Base-by-base conservation (phyloP, 129 eudicot species). In the Chrysanthemum makinoi region DNA sequence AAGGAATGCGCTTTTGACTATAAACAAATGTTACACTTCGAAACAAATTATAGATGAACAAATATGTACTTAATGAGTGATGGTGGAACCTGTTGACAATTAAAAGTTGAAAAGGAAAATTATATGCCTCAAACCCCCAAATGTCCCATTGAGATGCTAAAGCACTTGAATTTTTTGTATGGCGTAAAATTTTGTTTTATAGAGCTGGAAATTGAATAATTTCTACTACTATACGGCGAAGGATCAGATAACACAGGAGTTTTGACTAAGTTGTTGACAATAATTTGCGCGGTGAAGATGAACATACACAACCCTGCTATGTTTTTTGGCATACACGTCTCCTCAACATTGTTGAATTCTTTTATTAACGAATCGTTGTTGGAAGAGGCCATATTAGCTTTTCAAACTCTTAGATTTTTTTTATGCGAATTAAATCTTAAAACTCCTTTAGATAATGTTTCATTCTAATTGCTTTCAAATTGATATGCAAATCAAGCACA, bases 171-270 rank as follows among this genome's bases (percentile, higher is more conserved):
- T n/a, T n/a, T n/a, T n/a, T n/a, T n/a, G n/a, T n/a, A n/a, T n/a
- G n/a, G n/a, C n/a, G n/a, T n/a, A n/a, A n/a, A n/a, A n/a, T n/a
- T n/a, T n/a, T n/a, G n/a, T n/a, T n/a, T n/a, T n/a, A n/a, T n/a
- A n/a, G n/a, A n/a, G n/a, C n/a, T n/a, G n/a, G n/a, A 84, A 26
- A 13, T 71, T 88, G 10, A 60, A 80, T 17, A 81, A 72, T 64
- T 78, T 88, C 12, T 84, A 82, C 46, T 57, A 68, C 2, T n/a
- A n/a, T n/a, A n/a, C n/a, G 90, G 91, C 50, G 83, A 82, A 79
- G 97, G 97, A 65, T 73, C 79, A 20, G 97, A 91, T 68, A 11
- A 12, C 55, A 82, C 89, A 0, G 97, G 97, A 16, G 97, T 88
- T 65, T 88, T 94, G 11, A 84, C 94, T 12, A 84, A 84, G 69